Evolutionary conservation across 2,329 filamentous ascomycete species (phyloP).

Genomic region (Stachybotrys chartarum): DNA sequence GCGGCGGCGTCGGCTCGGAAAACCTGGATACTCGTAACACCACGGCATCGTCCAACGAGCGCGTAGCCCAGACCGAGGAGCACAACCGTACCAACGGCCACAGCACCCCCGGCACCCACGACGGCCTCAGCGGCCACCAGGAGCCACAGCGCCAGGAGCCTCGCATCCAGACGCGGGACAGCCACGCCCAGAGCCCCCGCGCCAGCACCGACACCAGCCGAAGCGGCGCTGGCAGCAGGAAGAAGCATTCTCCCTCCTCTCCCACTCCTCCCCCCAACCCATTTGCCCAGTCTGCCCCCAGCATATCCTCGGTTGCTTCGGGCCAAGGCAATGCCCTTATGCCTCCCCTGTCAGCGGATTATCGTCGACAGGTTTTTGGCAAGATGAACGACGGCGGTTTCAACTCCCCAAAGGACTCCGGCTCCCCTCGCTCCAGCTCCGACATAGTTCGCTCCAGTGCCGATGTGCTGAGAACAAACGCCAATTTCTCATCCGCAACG

Average conservation of each 20-base stretch:
- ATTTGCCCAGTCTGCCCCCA: neutral
- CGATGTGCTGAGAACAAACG: no score
- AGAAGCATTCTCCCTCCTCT: neutral
- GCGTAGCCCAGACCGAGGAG: neutral
- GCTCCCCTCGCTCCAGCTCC: constrained; percentile 21
- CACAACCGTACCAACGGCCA: neutral
- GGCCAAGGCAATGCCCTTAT: constrained; percentile 1
- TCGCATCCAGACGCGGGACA: neutral
- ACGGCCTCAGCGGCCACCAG: neutral
- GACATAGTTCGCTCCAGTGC: constrained; percentile 17
- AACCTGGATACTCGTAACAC: neutral
- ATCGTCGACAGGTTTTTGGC: constrained; percentile 10
- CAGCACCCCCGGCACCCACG: neutral
- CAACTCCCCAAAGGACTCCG: constrained; percentile 15
- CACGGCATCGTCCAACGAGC: neutral
- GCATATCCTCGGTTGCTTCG: neutral
- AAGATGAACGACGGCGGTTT: constrained; percentile 24
- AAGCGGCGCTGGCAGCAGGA: constrained; percentile 1
- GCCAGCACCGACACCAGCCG: neutral
- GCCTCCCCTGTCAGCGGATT: constrained; percentile 6
- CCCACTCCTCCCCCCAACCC: neutral
- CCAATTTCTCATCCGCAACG: constrained; percentile 9
- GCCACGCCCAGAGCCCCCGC: neutral
- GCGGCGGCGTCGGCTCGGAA: neutral
- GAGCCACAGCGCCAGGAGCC: neutral